phyloP scores from a whole-genome alignment of 768 basidiomycete species.

The Leccinum uliginosum region DNA sequence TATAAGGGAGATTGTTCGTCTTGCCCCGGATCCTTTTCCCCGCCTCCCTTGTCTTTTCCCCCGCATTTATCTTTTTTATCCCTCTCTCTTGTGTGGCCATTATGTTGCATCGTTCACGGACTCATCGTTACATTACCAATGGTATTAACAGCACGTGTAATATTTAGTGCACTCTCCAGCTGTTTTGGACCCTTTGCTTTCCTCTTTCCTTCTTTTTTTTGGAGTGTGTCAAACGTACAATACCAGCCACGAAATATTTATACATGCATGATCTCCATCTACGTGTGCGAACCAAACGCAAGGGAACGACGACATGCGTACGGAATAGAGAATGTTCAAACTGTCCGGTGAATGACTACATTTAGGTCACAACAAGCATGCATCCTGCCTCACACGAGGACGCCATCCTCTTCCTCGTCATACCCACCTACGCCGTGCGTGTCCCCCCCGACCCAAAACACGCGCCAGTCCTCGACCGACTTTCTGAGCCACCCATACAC shows the following conservation, averaged over 20 bases:
- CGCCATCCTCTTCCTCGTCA: slow-evolving; percentile 28
- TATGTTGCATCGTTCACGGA: slow-evolving; percentile 19
- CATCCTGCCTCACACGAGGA: slow-evolving; percentile 21
- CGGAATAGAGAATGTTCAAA: background rate
- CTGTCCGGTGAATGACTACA: background rate
- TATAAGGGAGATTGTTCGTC: slow-evolving; percentile 6
- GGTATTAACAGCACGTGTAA: slow-evolving; percentile 26
- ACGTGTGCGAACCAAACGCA: background rate
- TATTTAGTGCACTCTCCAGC: slow-evolving; percentile 18
- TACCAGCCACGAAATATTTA: slow-evolving; percentile 19
- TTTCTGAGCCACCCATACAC: slow-evolving; percentile 78
- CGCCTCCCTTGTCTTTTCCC: background rate
- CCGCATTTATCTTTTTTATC: background rate
- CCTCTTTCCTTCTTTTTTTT: slow-evolving; percentile 2
- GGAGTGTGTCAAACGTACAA: slow-evolving; percentile 15
- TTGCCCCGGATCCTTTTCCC: background rate
- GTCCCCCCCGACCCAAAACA: slow-evolving; percentile 78
- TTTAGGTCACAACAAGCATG: background rate
- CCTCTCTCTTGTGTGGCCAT: slow-evolving; percentile 7
- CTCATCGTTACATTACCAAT: slow-evolving; percentile 23
- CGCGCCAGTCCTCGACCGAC: slow-evolving; percentile 69
- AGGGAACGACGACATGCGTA: background rate
- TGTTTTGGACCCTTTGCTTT: slow-evolving; percentile 17
- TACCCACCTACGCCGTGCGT: slow-evolving; percentile 25
- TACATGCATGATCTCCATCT: slow-evolving; percentile 8